Evolutionary conservation across 2,329 filamentous ascomycete species (phyloP), one percentile per base, ranked within the genome.

Genomic region (Hypoxylon sp.): DNA sequence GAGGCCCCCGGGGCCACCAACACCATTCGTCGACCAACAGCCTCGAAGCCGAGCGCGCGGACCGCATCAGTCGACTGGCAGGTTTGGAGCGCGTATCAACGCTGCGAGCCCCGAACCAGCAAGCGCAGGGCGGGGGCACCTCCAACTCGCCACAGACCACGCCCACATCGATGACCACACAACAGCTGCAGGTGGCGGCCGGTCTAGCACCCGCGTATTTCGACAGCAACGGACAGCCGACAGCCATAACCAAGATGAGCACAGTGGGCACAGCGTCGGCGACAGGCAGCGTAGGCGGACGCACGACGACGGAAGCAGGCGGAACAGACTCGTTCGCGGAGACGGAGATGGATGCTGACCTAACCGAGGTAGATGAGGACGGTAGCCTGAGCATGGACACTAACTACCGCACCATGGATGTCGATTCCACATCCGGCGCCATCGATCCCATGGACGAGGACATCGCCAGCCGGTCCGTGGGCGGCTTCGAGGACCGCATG

Each of bases 241-340:
- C 82, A 74, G 90, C 84, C 70, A 86, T 83, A 67, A 95, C 83
- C 81, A 93, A 86, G 89, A 96, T 90, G 81, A 96, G 92, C 82
- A 98, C 95, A 0, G 94, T 98, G 23, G 95, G 95, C 64, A 93
- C 91, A 51, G 95, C 95, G 28, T 95, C 92, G 72, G 95, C 94
- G 1, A 98, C 94, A 0, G 92, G 91, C 63, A 94, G 91, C 72
- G 84, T 91, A 13, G 91, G 90, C 50, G 91, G 88, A 13, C 85
- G 89, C 75, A 82, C 77, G 14, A 80, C 78, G 4, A 80, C 78
- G 23, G 83, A 89, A 68, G 81, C 84, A 4, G 88, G 85, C 63
- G 86, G 85, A 14, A 88, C 86, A 62, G 86, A 86, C 13, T 80
- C 81, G 53, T 88, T 89, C 74, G 45, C 43, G 38, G 63, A 65